These are phyloP conservation scores for Phragmites australis DNA, from an alignment of 176 grass and related monocot genomes.

Conservation along the genomic window DNA sequence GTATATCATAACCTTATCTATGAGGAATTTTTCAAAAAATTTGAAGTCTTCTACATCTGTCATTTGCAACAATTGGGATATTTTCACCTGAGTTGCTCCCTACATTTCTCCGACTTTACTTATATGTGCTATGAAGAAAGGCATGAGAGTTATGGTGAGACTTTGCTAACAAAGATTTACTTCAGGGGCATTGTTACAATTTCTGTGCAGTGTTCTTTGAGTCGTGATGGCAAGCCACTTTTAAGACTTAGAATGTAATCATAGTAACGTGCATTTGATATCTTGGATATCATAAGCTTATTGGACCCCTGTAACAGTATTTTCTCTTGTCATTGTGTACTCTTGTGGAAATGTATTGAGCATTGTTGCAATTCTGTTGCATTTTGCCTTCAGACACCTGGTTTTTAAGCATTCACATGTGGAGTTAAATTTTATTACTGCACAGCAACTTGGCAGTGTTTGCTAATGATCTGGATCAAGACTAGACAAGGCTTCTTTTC, in stretches of 20 bases:
- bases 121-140: background rate
- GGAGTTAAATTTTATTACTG: constrained; percentile 13
- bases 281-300: background rate
- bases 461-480: constrained; percentile 16
- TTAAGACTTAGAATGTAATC: background rate
- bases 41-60: too few relatives aligned
- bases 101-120: background rate
- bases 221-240: background rate
- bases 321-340: constrained; percentile 4
- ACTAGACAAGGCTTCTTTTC: background rate
- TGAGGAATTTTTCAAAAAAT: too few relatives aligned
- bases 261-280: background rate
- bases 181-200: background rate
- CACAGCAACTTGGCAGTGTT: constrained; percentile 4
- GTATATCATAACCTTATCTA: too few relatives aligned
- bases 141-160: background rate
- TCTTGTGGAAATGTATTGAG: background rate
- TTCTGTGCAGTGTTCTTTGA: background rate
- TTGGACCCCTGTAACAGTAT: background rate
- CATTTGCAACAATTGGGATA: too few relatives aligned
- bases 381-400: constrained; percentile 28
- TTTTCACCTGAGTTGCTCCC: too few relatives aligned
- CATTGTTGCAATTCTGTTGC: constrained; percentile 31
- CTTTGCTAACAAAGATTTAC: constrained; percentile 10
- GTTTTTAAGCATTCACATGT: background rate